These are phyloP conservation scores for Garcia nutans DNA, from an alignment of 345 rosid genomes.

Conservation along the genomic window DNA sequence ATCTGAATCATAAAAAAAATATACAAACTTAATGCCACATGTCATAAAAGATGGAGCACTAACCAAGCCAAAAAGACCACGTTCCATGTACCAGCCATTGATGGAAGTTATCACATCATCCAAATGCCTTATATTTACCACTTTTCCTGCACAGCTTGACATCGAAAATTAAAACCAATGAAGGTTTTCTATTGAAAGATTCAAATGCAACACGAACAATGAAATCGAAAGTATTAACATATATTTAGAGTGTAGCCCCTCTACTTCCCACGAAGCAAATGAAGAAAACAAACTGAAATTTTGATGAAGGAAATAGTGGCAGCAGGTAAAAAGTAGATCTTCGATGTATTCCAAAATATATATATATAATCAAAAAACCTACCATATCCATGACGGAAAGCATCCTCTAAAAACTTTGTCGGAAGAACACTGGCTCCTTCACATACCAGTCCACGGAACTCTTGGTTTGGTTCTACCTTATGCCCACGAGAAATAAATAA, in stretches of 20 bases:
- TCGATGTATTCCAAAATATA: neutral
- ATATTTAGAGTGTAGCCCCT: neutral
- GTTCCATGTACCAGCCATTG: slow-evolving; percentile 93
- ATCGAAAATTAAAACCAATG: slow-evolving; percentile 48
- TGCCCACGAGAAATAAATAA: slow-evolving; percentile 49
- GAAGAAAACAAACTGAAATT: neutral
- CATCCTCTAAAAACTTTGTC: slow-evolving; percentile 68
- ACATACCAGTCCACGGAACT: slow-evolving; percentile 79
- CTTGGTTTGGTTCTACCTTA: slow-evolving; percentile 99
- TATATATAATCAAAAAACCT: slow-evolving; percentile 21
- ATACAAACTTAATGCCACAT: neutral
- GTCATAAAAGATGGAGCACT: slow-evolving; percentile 25
- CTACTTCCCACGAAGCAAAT: too few relatives aligned
- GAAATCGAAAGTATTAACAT: neutral
- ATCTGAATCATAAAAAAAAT: neutral
- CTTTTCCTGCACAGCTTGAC: slow-evolving; percentile 93
- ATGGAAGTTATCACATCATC: slow-evolving; percentile 88
- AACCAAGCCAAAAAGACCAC: slow-evolving; percentile 93
- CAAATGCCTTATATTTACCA: slow-evolving; percentile 74
- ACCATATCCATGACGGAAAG: slow-evolving; percentile 77
- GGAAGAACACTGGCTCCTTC: slow-evolving; percentile 98
- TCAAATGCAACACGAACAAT: slow-evolving; percentile 7
- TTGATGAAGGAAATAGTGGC: neutral
- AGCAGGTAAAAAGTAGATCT: neutral
- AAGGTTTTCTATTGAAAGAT: slow-evolving; percentile 27